Evolutionary conservation across 306 rosid species (phyloP).

Genomic region (Arachis hypogaea): DNA sequence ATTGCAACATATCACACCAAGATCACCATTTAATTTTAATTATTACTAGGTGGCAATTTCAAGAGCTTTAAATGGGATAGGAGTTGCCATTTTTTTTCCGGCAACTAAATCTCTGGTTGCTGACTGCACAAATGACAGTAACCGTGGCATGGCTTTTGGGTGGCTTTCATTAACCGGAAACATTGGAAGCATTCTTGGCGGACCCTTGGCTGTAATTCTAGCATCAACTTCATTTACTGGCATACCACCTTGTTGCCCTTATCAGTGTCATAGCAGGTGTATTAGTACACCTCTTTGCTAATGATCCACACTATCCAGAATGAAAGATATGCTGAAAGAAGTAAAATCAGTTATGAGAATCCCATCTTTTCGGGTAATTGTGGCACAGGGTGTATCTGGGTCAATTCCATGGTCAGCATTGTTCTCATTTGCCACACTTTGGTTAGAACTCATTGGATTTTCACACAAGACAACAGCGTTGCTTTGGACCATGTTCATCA

Average conservation of each 20-base stretch:
- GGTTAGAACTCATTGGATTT: constrained; percentile 90
- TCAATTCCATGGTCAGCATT: constrained; percentile 77
- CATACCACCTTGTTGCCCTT: constrained; percentile 66
- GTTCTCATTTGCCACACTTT: constrained; percentile 72
- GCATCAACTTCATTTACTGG: constrained; percentile 73
- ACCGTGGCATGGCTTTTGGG: constrained; percentile 82
- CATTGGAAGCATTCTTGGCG: constrained; percentile 76
- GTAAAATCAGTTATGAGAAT: constrained; percentile 63
- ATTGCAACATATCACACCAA: no score
- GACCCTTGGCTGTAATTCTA: constrained; percentile 63
- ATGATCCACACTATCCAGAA: constrained; percentile 66
- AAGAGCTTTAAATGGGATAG: constrained; percentile 89
- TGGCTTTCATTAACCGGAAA: constrained; percentile 72
- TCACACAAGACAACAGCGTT: constrained; percentile 70
- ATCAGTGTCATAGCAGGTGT: constrained; percentile 73
- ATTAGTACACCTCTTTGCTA: constrained; percentile 61
- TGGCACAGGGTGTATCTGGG: constrained; percentile 92
- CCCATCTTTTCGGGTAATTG: constrained; percentile 79
- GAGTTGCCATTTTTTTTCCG: constrained; percentile 81
- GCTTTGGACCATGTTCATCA: constrained; percentile 62
- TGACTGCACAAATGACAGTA: constrained; percentile 74
- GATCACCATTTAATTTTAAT: no score
- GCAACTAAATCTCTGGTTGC: constrained; percentile 83
- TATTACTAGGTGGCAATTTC: constrained; percentile 72
- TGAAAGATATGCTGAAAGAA: constrained; percentile 61